A percentile compares a stretch with the other conserved stretches of the same genome.
Conservation (phyloP, 768 basidiomycete genomes). For the Trametes gibbosa region DNA sequence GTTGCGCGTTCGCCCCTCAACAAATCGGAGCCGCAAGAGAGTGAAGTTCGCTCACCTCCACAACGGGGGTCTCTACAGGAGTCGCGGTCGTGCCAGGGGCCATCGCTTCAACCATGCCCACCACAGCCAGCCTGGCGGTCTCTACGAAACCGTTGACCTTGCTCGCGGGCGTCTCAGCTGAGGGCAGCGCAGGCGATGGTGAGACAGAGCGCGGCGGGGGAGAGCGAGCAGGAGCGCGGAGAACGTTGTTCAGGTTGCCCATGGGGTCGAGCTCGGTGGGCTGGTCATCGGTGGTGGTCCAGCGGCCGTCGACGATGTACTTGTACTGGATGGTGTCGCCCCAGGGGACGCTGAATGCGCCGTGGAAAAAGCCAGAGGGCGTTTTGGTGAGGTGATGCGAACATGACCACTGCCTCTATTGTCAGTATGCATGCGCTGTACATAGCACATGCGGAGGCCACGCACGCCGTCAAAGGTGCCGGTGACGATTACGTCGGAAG, state of each 20-base stretch:
- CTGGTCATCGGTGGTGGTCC: constrained; percentile 51
- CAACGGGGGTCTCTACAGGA: constrained; percentile 12
- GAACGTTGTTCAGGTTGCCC: constrained; percentile 73
- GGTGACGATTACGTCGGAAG: constrained; percentile 62
- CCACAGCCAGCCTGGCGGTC: constrained; percentile 23
- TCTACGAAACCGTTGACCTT: constrained; percentile 17
- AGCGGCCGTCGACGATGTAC: constrained; percentile 74
- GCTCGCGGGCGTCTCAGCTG: constrained; percentile 6
- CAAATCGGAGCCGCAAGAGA: neutral
- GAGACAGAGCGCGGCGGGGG: constrained; percentile 6
- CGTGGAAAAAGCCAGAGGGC: constrained; percentile 50
- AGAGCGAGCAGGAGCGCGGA: constrained; percentile 50
- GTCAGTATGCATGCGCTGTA: constrained; percentile 13
- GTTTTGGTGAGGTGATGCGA: constrained; percentile 54
- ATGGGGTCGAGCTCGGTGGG: constrained; percentile 59
- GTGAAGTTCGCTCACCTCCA: neutral
- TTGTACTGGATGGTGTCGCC: constrained; percentile 68
- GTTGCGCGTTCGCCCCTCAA: neutral
- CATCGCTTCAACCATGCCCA: constrained; percentile 26
- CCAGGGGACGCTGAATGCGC: constrained; percentile 55
- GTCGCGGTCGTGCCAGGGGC: constrained; percentile 21
- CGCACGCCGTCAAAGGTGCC: constrained; percentile 76
- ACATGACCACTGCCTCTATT: constrained; percentile 53
- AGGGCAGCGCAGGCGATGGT: neutral
- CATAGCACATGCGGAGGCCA: neutral